These are phyloP conservation scores for Botrytis galanthina DNA, from an alignment of 2,329 filamentous ascomycete species.

Conservation along the genomic window DNA sequence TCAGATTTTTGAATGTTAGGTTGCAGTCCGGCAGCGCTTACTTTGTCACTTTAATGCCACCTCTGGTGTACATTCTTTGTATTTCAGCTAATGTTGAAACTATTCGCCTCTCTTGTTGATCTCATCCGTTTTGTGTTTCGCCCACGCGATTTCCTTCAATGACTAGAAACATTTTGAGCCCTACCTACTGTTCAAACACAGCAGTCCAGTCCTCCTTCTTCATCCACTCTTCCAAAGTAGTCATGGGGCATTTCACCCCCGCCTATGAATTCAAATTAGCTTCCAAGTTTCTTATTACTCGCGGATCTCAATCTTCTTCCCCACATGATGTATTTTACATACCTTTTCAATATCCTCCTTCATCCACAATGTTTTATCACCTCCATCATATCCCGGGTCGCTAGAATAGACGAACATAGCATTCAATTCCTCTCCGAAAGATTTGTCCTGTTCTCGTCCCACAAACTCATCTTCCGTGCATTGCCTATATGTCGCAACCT, in stretches of 20 bases:
- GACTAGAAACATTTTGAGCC: not conserved
- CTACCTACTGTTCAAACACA: not conserved
- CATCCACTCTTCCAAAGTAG: conserved; percentile 1
- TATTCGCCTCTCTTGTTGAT: not conserved
- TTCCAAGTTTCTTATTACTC: not conserved
- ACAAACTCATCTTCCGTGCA: conserved; percentile 28
- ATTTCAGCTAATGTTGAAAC: too few relatives aligned
- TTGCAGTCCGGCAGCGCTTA: not conserved
- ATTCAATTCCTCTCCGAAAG: conserved; percentile 34
- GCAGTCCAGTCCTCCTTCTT: not conserved
- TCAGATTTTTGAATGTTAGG: not conserved
- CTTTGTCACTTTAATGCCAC: not conserved
- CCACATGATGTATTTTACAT: not conserved
- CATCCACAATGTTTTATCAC: conserved; percentile 35
- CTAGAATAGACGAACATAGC: conserved; percentile 37
- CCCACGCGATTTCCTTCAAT: not conserved
- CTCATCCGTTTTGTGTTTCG: not conserved
- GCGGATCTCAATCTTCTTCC: not conserved
- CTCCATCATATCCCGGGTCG: conserved; percentile 41
- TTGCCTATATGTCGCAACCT: conserved; percentile 23
- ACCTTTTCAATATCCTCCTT: conserved; percentile 24
- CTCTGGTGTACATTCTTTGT: not conserved
- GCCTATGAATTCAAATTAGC: not conserved
- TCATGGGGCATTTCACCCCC: conserved; percentile 19
- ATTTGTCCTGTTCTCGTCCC: conserved; percentile 37